These are phyloP conservation scores for Sphaerulina vaccinii DNA, from an alignment of 2,329 filamentous ascomycete genomes.

Conservation along the genomic window DNA sequence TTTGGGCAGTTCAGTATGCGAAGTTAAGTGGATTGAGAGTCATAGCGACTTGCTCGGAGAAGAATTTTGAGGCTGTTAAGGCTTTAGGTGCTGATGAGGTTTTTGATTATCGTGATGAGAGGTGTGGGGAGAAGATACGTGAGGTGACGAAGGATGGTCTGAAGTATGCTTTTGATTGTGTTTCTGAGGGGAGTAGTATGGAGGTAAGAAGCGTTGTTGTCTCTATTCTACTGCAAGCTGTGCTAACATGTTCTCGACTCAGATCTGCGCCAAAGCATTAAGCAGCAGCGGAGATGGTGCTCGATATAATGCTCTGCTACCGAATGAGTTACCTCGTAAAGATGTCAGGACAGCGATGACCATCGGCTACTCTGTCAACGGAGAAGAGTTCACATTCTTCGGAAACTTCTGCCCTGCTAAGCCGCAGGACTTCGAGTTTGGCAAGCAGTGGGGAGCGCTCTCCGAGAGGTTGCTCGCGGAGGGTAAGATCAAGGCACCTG, in stretches of 20 bases:
- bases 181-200: constrained; percentile 16
- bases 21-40: constrained; percentile 42
- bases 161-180: constrained; percentile 20
- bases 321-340: constrained; percentile 21
- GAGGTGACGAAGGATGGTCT: constrained; percentile 18
- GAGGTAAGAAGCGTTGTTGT: constrained; percentile 13
- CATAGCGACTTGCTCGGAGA: constrained; percentile 46
- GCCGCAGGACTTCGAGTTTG: constrained; percentile 34
- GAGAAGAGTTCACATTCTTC: constrained; percentile 22
- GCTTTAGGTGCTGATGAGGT: constrained; percentile 47
- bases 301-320: constrained; percentile 21
- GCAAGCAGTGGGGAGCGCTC: constrained; percentile 41
- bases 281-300: constrained; percentile 13
- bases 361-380: constrained; percentile 26
- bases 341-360: constrained; percentile 23
- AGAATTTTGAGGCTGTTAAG: constrained; percentile 48
- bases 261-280: constrained; percentile 26
- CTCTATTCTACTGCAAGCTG: not conserved
- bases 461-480: constrained; percentile 42
- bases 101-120: constrained; percentile 50
- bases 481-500: constrained; percentile 46
- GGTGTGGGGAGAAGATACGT: constrained; percentile 44
- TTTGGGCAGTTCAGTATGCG: constrained; percentile 50
- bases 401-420: constrained; percentile 19
- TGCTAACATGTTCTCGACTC: not conserved